Conservation (phyloP, 371 early-diverging fungal genomes). For the Entomophthora muscae region DNA sequence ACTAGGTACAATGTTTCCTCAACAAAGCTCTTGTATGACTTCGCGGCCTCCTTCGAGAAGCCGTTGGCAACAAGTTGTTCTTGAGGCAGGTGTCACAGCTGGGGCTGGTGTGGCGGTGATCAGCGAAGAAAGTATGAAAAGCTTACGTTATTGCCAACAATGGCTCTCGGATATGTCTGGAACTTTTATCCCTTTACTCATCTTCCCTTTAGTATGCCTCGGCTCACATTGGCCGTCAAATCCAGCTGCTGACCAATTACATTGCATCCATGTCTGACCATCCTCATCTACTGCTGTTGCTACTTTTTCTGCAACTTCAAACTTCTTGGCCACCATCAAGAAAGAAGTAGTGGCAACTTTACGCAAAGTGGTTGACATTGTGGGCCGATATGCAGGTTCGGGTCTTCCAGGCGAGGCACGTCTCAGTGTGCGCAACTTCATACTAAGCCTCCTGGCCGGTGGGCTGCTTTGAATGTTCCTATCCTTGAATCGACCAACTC, state of each 20-base stretch:
- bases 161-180: conserved; percentile 45
- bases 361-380: conserved; percentile 69
- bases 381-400: conserved; percentile 70
- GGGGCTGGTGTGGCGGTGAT: conserved; percentile 53
- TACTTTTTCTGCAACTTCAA: conserved; percentile 13
- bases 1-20: conserved; percentile 11
- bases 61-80: conserved; percentile 54
- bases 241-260: conserved; percentile 42
- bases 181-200: background rate
- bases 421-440: conserved; percentile 62
- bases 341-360: conserved; percentile 74
- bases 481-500: conserved; percentile 13
- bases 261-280: conserved; percentile 31
- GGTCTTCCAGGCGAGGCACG: conserved; percentile 76
- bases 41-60: conserved; percentile 16
- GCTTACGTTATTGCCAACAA: conserved; percentile 55
- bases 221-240: conserved; percentile 62
- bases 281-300: conserved; percentile 15
- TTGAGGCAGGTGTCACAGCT: conserved; percentile 44
- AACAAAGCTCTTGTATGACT: conserved; percentile 11
- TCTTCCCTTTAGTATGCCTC: conserved; percentile 43
- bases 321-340: conserved; percentile 37
- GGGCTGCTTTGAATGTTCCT: conserved; percentile 38
- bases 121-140: conserved; percentile 61
- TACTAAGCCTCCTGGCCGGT: conserved; percentile 64